These are phyloP conservation scores for Tetrahymena thermophila DNA, from an alignment of 73 alveolate genomes.

Conservation along the genomic window DNA sequence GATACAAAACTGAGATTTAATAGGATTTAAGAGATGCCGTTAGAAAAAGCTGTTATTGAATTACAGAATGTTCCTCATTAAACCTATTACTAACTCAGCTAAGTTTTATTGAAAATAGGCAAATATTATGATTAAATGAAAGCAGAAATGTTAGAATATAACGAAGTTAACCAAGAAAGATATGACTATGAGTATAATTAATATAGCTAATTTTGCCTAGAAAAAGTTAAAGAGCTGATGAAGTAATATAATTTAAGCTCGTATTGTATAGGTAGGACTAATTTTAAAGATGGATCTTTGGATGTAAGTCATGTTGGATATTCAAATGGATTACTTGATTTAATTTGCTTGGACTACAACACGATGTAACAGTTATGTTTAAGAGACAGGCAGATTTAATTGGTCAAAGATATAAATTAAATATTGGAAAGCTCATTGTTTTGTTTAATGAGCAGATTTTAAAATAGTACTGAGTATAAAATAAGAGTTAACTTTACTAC, in stretches of 20 bases:
- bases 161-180: background rate
- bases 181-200: background rate
- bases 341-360: background rate
- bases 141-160: background rate
- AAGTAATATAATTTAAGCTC: background rate
- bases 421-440: background rate
- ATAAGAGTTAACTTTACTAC: background rate
- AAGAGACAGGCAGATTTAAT: background rate
- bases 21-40: background rate
- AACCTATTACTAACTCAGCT: background rate
- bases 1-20: background rate
- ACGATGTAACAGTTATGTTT: background rate
- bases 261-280: background rate
- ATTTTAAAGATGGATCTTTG: background rate
- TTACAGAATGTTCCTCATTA: background rate
- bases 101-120: background rate
- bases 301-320: background rate
- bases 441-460: background rate
- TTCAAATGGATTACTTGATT: background rate
- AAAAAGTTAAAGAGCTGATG: background rate
- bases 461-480: background rate
- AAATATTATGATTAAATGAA: background rate
- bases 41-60: background rate
- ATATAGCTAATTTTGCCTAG: background rate
- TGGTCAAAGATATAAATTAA: background rate